These are phyloP conservation scores for Pyrrhoderma noxium DNA, from an alignment of 1,284 basidiomycete genomes.

Conservation along the genomic window DNA sequence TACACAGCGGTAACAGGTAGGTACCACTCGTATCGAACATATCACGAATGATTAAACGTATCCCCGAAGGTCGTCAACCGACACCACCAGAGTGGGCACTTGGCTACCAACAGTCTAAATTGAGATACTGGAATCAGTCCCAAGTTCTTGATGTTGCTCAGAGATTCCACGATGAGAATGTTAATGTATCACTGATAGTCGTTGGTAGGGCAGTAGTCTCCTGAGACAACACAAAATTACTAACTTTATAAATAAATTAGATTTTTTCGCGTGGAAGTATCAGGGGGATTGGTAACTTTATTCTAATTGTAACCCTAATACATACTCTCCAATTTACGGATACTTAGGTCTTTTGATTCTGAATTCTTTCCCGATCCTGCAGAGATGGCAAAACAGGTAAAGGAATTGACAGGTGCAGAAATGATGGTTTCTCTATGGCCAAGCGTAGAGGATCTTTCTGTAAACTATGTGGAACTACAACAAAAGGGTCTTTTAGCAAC, in stretches of 20 bases:
- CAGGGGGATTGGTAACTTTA: conserved; percentile 33
- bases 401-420: conserved; percentile 36
- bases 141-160: conserved; percentile 34
- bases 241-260: too few species aligned
- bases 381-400: conserved; percentile 32
- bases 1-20: conserved; percentile 34
- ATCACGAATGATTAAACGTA: not conserved
- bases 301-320: not conserved
- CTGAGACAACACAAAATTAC: too few species aligned
- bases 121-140: conserved; percentile 35
- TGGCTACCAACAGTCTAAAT: conserved; percentile 37
- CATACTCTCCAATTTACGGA: not conserved
- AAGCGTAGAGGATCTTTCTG: conserved; percentile 34
- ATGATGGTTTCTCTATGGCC: conserved; percentile 40
- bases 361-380: conserved; percentile 34
- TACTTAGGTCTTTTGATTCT: conserved; percentile 32
- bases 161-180: conserved; percentile 33
- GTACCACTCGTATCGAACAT: not conserved
- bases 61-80: conserved; percentile 31
- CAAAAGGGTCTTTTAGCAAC: conserved; percentile 31
- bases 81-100: conserved; percentile 33
- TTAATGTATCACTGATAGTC: conserved; percentile 34
- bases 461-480: conserved; percentile 32
- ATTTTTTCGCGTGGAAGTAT: conserved; percentile 37
- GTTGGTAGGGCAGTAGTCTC: conserved; percentile 32